A percentile compares a stretch with the other conserved stretches of the same genome.
Evolutionary conservation across 768 basidiomycete species (phyloP).

Genomic region (Tylopilus intermedius): DNA sequence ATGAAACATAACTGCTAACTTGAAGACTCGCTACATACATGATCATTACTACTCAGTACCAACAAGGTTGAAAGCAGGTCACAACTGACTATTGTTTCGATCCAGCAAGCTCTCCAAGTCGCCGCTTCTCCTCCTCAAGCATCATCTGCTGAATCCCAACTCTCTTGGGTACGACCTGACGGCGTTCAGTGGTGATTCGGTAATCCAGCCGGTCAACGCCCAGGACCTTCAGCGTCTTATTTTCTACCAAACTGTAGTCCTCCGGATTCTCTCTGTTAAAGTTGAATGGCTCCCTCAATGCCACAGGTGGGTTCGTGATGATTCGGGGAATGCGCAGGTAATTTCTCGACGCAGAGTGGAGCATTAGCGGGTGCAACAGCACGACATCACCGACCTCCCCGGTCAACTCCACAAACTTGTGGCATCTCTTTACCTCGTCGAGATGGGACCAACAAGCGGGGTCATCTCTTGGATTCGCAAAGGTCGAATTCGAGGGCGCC

Average conservation of each 20-base stretch:
- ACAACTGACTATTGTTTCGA: background rate
- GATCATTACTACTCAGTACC: no score
- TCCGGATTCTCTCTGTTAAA: conserved; percentile 18
- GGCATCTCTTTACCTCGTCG: conserved; percentile 2
- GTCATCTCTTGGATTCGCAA: conserved; percentile 1
- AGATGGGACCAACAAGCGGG: conserved; percentile 3
- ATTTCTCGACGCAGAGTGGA: conserved; percentile 62
- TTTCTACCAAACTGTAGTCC: conserved; percentile 6
- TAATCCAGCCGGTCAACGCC: conserved; percentile 9
- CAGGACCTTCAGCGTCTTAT: conserved; percentile 2
- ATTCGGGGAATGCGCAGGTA: conserved; percentile 50
- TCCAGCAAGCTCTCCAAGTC: background rate
- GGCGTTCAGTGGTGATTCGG: conserved; percentile 1
- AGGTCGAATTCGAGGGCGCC: conserved; percentile 5
- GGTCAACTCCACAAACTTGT: background rate
- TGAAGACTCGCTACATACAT: no score
- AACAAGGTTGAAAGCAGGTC: background rate
- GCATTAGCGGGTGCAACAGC: conserved; percentile 54
- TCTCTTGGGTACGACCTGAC: conserved; percentile 5
- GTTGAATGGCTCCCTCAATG: conserved; percentile 50
- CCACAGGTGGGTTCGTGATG: conserved; percentile 63
- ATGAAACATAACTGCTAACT: no score
- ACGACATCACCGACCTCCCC: conserved; percentile 8
- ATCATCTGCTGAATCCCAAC: background rate
- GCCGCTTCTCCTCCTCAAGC: conserved; percentile 2